phyloP scores from a whole-genome alignment of 2,329 filamentous ascomycete species.

The Scedosporium aurantiacum region DNA sequence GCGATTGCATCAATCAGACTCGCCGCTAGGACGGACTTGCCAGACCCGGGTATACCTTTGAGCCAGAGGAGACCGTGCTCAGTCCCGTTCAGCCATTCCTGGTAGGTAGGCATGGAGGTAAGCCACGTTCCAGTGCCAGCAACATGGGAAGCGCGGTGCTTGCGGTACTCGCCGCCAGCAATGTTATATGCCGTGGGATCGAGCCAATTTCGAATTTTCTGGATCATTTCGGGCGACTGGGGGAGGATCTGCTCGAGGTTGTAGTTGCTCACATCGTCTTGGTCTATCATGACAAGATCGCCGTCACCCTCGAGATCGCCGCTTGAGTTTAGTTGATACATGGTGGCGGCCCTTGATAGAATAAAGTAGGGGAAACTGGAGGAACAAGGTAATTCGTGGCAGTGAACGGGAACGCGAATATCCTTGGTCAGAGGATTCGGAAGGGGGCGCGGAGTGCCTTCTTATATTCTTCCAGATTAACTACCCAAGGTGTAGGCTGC shows the following conservation, averaged over 20 bases:
- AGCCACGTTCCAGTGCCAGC: conserved; percentile 14
- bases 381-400: too few relatives aligned
- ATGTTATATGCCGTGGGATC: conserved; percentile 17
- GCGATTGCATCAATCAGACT: conserved; percentile 10
- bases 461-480: too few relatives aligned
- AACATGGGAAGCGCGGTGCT: conserved; percentile 14
- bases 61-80: conserved; percentile 18
- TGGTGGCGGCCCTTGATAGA: too few relatives aligned
- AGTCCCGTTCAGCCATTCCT: conserved; percentile 10
- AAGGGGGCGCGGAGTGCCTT: too few relatives aligned
- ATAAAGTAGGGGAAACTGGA: too few relatives aligned
- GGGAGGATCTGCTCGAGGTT: conserved; percentile 22
- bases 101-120: conserved; percentile 9
- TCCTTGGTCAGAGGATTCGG: too few relatives aligned
- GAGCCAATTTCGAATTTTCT: conserved; percentile 18
- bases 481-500: too few relatives aligned
- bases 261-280: conserved; percentile 20
- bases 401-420: too few relatives aligned
- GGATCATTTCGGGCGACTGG: conserved; percentile 10
- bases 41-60: conserved; percentile 25
- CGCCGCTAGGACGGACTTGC: conserved; percentile 24
- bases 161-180: conserved; percentile 16
- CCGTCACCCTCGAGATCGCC: neutral
- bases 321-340: too few relatives aligned
- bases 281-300: conserved; percentile 16